Evolutionary conservation across 2,329 filamentous ascomycete species (phyloP).

Genomic region (Colletotrichum incanum): DNA sequence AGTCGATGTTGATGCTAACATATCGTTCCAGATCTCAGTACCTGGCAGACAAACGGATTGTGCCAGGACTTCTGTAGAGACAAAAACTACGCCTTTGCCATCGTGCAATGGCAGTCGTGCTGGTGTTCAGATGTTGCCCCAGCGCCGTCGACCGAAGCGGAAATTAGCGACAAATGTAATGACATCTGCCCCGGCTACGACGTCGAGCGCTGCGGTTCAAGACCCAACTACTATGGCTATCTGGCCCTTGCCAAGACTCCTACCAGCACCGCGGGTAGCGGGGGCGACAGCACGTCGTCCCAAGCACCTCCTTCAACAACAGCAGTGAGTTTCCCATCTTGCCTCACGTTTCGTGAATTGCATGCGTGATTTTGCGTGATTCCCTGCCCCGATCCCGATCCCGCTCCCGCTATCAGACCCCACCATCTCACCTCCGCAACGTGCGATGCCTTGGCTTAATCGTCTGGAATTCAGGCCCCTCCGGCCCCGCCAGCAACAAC

Average conservation of each 20-base stretch:
- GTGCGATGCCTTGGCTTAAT: slow-evolving; percentile 42
- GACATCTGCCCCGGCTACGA: slow-evolving; percentile 76
- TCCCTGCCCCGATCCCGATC: slow-evolving; percentile 18
- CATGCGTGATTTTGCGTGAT: slow-evolving; percentile 41
- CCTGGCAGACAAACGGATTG: slow-evolving; percentile 79
- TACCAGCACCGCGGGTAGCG: slow-evolving; percentile 66
- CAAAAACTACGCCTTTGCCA: slow-evolving; percentile 74
- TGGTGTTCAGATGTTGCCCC: slow-evolving; percentile 84
- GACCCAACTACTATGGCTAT: slow-evolving; percentile 72
- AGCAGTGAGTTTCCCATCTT: slow-evolving; percentile 35
- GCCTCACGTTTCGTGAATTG: slow-evolving; percentile 17
- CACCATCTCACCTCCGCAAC: slow-evolving; percentile 24
- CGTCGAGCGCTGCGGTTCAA: slow-evolving; percentile 75
- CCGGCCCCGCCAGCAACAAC: slow-evolving; percentile 46
- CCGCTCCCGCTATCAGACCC: neutral
- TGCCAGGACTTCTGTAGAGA: slow-evolving; percentile 73
- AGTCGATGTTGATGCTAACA: slow-evolving; percentile 5
- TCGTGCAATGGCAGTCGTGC: slow-evolving; percentile 76
- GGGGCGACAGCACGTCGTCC: slow-evolving; percentile 40
- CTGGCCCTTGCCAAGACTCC: slow-evolving; percentile 68
- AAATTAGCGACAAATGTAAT: slow-evolving; percentile 65
- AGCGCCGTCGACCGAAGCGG: slow-evolving; percentile 53
- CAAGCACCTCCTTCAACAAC: slow-evolving; percentile 46
- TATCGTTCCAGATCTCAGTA: slow-evolving; percentile 62
- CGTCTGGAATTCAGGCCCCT: slow-evolving; percentile 47